A percentile compares a stretch with the other conserved stretches of the same genome.
phyloP scores from a whole-genome alignment of 345 rosid species.

The Noccaea bulbosa region DNA sequence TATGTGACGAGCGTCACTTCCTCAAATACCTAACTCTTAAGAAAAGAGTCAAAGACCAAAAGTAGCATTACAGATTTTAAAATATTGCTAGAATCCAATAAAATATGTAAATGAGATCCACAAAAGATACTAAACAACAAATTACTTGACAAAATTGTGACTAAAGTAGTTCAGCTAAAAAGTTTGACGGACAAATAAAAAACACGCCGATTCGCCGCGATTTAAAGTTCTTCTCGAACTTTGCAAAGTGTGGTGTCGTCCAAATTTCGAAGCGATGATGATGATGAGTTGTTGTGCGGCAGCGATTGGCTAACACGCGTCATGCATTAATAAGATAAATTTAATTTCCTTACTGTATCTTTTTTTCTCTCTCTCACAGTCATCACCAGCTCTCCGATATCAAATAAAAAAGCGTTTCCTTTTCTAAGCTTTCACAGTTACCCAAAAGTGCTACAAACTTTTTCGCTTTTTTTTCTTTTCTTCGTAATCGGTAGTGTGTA shows the following conservation, averaged over 20 bases:
- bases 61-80: constrained; percentile 1
- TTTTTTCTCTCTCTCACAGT: constrained; percentile 11
- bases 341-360: not conserved
- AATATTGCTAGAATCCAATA: constrained; percentile 1
- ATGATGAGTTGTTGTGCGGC: not conserved
- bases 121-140: not conserved
- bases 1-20: constrained; percentile 10
- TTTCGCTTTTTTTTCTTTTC: not conserved
- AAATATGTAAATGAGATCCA: constrained; percentile 10
- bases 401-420: constrained; percentile 30
- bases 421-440: constrained; percentile 35
- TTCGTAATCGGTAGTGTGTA: constrained; percentile 25
- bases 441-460: constrained; percentile 11
- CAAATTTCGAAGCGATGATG: constrained; percentile 31
- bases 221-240: constrained; percentile 22
- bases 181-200: not conserved
- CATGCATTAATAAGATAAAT: not conserved
- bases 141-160: not conserved
- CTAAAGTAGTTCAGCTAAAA: not conserved
- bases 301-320: constrained; percentile 35
- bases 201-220: not conserved
- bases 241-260: constrained; percentile 25
- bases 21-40: not conserved
- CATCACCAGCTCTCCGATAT: constrained; percentile 31
- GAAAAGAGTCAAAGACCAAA: constrained; percentile 23